These are phyloP conservation scores for Euphorbia pulcherrima DNA, from an alignment of 345 rosid species.

Conservation along the genomic window DNA sequence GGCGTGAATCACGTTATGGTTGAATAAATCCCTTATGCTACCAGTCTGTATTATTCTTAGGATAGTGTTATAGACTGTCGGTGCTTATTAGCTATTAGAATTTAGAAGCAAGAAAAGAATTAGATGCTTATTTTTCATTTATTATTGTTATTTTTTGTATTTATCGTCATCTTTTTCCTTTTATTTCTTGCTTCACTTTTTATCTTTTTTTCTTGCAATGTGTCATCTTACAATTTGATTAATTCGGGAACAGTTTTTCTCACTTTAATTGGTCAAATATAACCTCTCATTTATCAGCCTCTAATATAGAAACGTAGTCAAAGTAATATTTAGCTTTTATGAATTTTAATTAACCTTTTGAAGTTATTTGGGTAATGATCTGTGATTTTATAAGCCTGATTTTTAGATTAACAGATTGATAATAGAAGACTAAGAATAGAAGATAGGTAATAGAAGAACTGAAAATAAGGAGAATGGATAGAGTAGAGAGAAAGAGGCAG, in stretches of 20 bases:
- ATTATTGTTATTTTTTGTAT: conserved; percentile 27
- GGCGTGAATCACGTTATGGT: background rate
- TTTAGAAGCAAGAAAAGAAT: conserved; percentile 12
- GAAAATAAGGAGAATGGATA: too few relatives aligned
- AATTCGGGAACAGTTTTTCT: too few relatives aligned
- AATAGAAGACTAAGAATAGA: too few relatives aligned
- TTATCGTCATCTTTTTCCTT: too few relatives aligned
- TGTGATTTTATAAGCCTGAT: too few relatives aligned
- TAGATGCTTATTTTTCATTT: conserved; percentile 27
- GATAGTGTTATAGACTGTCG: conserved; percentile 9
- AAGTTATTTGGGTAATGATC: background rate
- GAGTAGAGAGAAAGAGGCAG: too few relatives aligned
- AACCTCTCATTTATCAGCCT: too few relatives aligned
- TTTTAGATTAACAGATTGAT: too few relatives aligned
- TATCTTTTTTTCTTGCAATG: conserved; percentile 29
- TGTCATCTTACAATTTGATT: conserved; percentile 14
- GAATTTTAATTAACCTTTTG: background rate
- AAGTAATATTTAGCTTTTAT: too few relatives aligned
- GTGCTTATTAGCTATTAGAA: background rate
- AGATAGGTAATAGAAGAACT: too few relatives aligned
- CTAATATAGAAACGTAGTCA: background rate
- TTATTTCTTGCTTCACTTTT: conserved; percentile 33
- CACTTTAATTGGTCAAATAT: too few relatives aligned
- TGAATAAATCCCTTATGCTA: background rate
- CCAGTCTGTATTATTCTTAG: background rate